A percentile compares a stretch with the other conserved stretches of the same genome.
These are phyloP conservation scores for Pleurostoma richardsiae DNA, from an alignment of 2,329 filamentous ascomycete species.

Conservation along the genomic window DNA sequence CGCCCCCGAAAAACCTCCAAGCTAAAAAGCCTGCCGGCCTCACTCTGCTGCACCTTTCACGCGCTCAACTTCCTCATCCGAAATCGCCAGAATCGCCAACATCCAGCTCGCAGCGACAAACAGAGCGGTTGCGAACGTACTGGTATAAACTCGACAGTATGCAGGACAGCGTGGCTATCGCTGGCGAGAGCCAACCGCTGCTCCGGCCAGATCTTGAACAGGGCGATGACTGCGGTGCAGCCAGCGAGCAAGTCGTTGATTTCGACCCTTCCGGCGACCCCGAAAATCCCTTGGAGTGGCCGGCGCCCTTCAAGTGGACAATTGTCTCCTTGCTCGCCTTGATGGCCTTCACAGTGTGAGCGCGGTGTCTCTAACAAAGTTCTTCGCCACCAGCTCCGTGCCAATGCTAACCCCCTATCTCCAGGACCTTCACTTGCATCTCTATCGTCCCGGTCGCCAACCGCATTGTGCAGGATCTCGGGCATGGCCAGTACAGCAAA, in stretches of 20 bases:
- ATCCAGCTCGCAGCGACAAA: too few species aligned
- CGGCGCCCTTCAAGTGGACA: constrained; percentile 43
- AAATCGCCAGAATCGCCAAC: too few species aligned
- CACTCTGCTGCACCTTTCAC: too few species aligned
- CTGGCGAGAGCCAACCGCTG: background rate
- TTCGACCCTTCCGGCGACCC: constrained; percentile 39
- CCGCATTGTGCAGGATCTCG: constrained; percentile 43
- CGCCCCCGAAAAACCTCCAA: too few species aligned
- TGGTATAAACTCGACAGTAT: too few species aligned
- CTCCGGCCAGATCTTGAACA: background rate
- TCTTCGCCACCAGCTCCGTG: background rate
- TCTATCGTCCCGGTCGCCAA: constrained; percentile 48
- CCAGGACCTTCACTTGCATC: constrained; percentile 53
- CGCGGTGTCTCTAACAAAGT: background rate
- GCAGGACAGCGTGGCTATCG: too few species aligned
- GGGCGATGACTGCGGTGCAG: background rate
- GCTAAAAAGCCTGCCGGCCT: too few species aligned
- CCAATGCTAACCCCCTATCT: background rate
- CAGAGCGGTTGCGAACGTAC: too few species aligned
- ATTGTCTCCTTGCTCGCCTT: constrained; percentile 47
- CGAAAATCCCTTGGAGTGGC: constrained; percentile 51
- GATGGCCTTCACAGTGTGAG: constrained; percentile 53
- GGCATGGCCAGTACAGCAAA: constrained; percentile 30
- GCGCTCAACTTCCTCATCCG: too few species aligned
- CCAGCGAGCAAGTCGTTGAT: constrained; percentile 27